These are phyloP conservation scores for Hypocreales sp. DNA, from an alignment of 2,329 filamentous ascomycete genomes.

Conservation along the genomic window DNA sequence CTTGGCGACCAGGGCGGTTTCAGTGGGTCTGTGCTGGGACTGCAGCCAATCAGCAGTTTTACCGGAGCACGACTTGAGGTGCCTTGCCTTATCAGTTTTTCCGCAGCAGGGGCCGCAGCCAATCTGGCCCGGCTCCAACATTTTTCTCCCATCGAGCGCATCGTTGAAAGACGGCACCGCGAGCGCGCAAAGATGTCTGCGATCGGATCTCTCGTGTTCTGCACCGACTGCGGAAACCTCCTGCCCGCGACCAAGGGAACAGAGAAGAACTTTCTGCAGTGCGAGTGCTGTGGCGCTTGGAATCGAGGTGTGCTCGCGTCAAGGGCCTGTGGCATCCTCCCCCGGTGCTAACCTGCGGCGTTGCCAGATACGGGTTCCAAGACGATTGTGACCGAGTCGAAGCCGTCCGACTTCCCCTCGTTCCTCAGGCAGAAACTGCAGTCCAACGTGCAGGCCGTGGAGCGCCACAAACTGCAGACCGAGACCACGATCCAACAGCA, in stretches of 20 bases:
- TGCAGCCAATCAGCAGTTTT: no score
- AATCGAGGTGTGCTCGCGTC: constrained; percentile 51
- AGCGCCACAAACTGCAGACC: constrained; percentile 60
- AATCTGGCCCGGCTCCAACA: no score
- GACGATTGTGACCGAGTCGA: constrained; percentile 50
- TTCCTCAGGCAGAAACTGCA: constrained; percentile 66
- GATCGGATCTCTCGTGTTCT: constrained; percentile 85
- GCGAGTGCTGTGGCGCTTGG: constrained; percentile 72
- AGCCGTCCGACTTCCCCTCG: constrained; percentile 80
- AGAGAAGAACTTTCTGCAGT: constrained; percentile 59
- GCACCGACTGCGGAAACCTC: constrained; percentile 81
- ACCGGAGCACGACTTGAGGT: no score
- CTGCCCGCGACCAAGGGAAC: constrained; percentile 68
- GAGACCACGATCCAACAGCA: constrained; percentile 51
- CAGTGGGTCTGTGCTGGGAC: no score
- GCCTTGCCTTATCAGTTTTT: no score
- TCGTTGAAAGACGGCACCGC: no score
- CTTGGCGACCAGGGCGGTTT: no score
- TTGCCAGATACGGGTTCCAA: constrained; percentile 55
- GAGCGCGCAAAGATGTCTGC: no score
- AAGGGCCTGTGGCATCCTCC: neutral
- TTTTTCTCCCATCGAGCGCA: no score
- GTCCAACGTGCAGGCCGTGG: constrained; percentile 73
- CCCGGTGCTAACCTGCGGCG: no score
- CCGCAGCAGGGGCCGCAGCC: no score